Conservation (phyloP, 225 moss, liverwort and hornwort species). For the Pseudisothecium myosuroides region DNA sequence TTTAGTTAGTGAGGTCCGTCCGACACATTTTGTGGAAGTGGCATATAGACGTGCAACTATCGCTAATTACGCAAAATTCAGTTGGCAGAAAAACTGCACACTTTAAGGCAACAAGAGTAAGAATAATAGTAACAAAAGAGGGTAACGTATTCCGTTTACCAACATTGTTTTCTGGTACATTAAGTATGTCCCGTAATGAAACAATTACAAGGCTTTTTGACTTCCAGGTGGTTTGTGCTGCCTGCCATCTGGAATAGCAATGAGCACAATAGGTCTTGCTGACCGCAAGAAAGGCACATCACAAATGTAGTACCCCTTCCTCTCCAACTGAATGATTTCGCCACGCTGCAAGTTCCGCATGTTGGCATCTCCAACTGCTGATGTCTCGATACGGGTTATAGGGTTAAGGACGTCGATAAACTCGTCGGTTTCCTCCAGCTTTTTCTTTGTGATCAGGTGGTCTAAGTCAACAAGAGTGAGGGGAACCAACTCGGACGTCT, state of each 20-base stretch:
- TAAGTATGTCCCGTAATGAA: not conserved
- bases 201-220: not conserved
- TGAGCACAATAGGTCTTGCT: conserved; percentile 52
- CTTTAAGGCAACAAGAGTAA: not conserved
- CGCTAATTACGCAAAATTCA: not conserved
- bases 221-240: conserved; percentile 47
- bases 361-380: conserved; percentile 67
- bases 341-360: conserved; percentile 67
- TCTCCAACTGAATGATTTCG: conserved; percentile 70
- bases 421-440: conserved; percentile 71
- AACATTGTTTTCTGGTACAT: not conserved
- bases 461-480: conserved; percentile 67
- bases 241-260: conserved; percentile 78
- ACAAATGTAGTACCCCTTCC: conserved; percentile 77
- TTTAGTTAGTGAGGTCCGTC: too few species aligned
- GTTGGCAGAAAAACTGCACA: not conserved
- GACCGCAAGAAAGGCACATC: conserved; percentile 49
- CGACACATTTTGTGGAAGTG: not conserved
- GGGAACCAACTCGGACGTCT: conserved; percentile 58
- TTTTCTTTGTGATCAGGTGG: conserved; percentile 76
- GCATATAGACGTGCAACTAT: not conserved
- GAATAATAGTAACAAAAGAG: not conserved
- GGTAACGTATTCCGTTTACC: not conserved
- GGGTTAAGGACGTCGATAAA: conserved; percentile 55
- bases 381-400: conserved; percentile 45